phyloP scores from a whole-genome alignment of 1,284 basidiomycete species.

The Pseudozyma thailandica region DNA sequence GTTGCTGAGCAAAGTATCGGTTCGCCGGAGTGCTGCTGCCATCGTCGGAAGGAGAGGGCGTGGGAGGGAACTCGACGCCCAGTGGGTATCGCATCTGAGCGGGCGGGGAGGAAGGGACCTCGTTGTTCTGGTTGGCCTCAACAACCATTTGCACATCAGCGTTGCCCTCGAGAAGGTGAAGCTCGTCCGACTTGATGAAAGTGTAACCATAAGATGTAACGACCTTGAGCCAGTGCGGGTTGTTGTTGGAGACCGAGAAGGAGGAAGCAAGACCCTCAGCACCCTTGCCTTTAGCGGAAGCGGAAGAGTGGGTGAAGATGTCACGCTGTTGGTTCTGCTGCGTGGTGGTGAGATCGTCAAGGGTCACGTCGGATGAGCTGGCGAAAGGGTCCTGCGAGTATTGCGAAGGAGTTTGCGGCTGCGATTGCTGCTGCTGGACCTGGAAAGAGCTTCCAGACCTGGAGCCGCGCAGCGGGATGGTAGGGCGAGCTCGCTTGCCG shows the following conservation, averaged over 20 bases:
- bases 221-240: constrained; percentile 49
- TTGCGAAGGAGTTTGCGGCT: constrained; percentile 8
- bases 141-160: constrained; percentile 49
- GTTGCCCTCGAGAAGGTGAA: constrained; percentile 44
- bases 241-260: constrained; percentile 13
- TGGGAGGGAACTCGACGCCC: constrained; percentile 47
- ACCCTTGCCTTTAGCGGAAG: constrained; percentile 23
- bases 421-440: constrained; percentile 16
- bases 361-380: constrained; percentile 44
- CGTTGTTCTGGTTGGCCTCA: constrained; percentile 31
- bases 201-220: constrained; percentile 52
- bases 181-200: constrained; percentile 44
- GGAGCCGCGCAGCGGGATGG: constrained; percentile 33
- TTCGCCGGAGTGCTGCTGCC: constrained; percentile 15
- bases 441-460: constrained; percentile 21
- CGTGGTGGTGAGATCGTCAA: constrained; percentile 32
- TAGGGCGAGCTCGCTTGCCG: constrained; percentile 45
- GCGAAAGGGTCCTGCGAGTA: constrained; percentile 22
- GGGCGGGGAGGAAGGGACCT: constrained; percentile 40
- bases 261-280: constrained; percentile 5
- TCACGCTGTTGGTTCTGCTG: constrained; percentile 26
- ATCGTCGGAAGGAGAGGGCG: constrained; percentile 44
- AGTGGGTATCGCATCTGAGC: constrained; percentile 34
- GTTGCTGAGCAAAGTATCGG: constrained; percentile 35
- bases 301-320: constrained; percentile 42